Percentiles rank a stretch among this genome's conserved stretches.
Evolutionary conservation across 495 filamentous ascomycete genomes (phyloP).

Genomic region (Talaromyces ruber): DNA sequence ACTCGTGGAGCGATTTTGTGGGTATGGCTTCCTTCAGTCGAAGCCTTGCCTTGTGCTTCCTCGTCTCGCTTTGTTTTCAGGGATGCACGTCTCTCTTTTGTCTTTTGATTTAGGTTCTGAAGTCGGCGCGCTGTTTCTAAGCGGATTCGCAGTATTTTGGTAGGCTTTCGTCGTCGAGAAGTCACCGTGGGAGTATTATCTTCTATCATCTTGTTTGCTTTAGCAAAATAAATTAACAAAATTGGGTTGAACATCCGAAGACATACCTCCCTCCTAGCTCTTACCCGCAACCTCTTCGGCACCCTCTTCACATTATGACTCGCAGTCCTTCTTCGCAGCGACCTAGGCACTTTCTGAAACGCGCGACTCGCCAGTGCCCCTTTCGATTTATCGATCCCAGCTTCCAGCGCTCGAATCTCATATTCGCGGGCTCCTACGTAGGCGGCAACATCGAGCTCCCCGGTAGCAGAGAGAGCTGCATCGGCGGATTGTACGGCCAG

Average conservation of each 20-base stretch:
- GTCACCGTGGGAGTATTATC: slow-evolving; percentile 87
- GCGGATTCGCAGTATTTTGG: slow-evolving; percentile 64
- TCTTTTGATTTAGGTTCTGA: slow-evolving; percentile 49
- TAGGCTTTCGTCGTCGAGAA: slow-evolving; percentile 60
- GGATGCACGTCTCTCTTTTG: slow-evolving; percentile 38
- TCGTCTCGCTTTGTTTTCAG: slow-evolving; percentile 25
- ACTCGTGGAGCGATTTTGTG: slow-evolving; percentile 39
- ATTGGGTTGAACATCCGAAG: not conserved
- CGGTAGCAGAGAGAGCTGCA: slow-evolving; percentile 61
- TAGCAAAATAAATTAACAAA: not conserved
- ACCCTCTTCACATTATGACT: slow-evolving; percentile 92
- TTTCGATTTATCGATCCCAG: slow-evolving; percentile 67
- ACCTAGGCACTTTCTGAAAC: slow-evolving; percentile 82
- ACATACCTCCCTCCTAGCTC: slow-evolving; percentile 63
- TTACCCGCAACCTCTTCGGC: slow-evolving; percentile 63
- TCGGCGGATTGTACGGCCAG: slow-evolving; percentile 66
- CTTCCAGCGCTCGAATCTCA: slow-evolving; percentile 78
- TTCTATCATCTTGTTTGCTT: slow-evolving; percentile 54
- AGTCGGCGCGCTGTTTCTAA: slow-evolving; percentile 73
- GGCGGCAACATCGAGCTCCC: slow-evolving; percentile 69
- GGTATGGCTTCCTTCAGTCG: slow-evolving; percentile 24
- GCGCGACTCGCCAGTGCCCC: slow-evolving; percentile 59
- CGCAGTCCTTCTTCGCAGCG: slow-evolving; percentile 76
- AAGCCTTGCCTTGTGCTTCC: slow-evolving; percentile 20
- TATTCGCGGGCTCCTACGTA: slow-evolving; percentile 78